A percentile compares a stretch with the other conserved stretches of the same genome.
phyloP scores from a whole-genome alignment of 179 eudicot genomes.

The Monotropa hypopitys region DNA sequence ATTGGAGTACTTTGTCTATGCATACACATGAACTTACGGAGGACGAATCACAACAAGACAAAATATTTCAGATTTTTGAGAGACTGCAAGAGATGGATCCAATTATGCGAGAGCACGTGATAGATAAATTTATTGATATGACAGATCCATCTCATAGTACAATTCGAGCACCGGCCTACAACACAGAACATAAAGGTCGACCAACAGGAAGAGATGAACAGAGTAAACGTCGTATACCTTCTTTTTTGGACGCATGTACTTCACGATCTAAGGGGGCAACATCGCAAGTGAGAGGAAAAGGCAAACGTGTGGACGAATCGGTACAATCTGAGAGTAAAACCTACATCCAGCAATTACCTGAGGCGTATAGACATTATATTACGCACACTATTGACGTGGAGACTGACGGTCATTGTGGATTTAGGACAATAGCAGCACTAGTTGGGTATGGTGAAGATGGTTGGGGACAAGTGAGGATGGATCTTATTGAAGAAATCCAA shows the following conservation, averaged over 20 bases:
- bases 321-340: no score
- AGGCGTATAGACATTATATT: not conserved
- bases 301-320: not conserved
- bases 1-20: not conserved
- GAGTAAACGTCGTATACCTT: not conserved
- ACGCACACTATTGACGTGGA: not conserved
- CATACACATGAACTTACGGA: not conserved
- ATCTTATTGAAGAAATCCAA: not conserved
- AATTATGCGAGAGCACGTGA: not conserved
- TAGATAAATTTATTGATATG: not conserved
- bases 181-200: no score
- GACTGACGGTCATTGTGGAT: not conserved
- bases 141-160: not conserved
- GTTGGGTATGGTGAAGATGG: not conserved
- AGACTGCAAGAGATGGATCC: not conserved
- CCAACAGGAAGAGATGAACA: not conserved
- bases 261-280: not conserved
- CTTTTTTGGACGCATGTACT: not conserved
- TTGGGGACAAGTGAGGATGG: not conserved
- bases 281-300: no score
- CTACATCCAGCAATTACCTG: not conserved
- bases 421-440: not conserved
- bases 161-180: no score
- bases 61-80: no score
- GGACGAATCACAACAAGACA: no score